phyloP scores from a whole-genome alignment of 176 grass and related monocot genomes.

The Tuctoria greenei region DNA sequence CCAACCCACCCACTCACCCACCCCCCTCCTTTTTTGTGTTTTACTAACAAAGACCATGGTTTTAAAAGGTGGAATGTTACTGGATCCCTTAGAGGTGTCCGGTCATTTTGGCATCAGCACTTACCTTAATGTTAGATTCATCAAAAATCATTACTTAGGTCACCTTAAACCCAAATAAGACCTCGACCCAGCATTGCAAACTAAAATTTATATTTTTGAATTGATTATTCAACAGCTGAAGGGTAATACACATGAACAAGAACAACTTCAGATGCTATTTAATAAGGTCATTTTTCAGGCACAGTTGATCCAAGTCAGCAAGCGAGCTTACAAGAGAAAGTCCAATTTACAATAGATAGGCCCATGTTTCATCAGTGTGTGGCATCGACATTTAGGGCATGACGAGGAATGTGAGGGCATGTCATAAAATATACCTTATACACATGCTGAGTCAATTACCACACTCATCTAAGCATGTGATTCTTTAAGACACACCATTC shows the following conservation, averaged over 20 bases:
- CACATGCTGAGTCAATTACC: neutral
- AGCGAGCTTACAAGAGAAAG: neutral
- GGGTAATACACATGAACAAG: neutral
- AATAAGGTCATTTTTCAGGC: neutral
- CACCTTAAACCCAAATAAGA: neutral
- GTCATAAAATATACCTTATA: neutral
- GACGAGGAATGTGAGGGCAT: neutral
- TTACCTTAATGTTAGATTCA: neutral
- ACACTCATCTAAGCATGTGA: neutral
- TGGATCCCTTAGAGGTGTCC: neutral
- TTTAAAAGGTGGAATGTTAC: slow-evolving; percentile 4
- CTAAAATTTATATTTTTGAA: too few relatives aligned
- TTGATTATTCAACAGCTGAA: too few relatives aligned
- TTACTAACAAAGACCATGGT: slow-evolving; percentile 12
- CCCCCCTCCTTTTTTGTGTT: neutral
- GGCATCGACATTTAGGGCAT: slow-evolving; percentile 4
- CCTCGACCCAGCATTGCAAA: neutral
- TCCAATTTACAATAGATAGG: neutral
- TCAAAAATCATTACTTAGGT: slow-evolving; percentile 1
- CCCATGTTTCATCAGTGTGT: neutral
- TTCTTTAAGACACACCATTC: neutral
- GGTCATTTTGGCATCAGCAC: neutral
- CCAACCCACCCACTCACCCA: too few relatives aligned
- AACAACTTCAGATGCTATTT: neutral
- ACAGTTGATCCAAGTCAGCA: neutral